Base-by-base conservation (phyloP, 2,329 filamentous ascomycete species). In the Xylariales sp. region DNA sequence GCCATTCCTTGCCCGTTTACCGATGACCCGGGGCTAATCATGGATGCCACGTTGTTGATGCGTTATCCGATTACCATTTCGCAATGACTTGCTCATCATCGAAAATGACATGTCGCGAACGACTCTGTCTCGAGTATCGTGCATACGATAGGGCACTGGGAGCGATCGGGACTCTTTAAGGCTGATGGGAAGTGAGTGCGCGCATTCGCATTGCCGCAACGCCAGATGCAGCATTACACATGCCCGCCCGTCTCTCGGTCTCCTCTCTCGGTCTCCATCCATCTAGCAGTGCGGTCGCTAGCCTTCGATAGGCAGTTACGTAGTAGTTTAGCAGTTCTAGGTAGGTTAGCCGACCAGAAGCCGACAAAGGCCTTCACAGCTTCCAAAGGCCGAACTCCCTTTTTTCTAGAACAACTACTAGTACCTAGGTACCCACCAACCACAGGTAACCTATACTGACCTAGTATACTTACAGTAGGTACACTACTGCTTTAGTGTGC, bases 11-110 rank as follows among this genome's bases (percentile, higher is more conserved):
- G 49, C 18, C 54, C 36, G 53, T 52, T 54, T 61, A 54, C 64
- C 56, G 52, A 58, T 50, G 46, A 32, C 41, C 67, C 64, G 46
- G 49, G 65, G 63, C 55, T 67, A 69, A 61, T 69, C 63, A 63
- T 60, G 59, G 45, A 63, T 66, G 59, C 67, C 58, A 69, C 67
- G 63, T 60, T 66, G 49, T 65, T 53, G 62, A 69, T 59, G 54
- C 54, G 32, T 36, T 56, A 66, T 57, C 54, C 63, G 60, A 60
- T 63, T 41, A 30, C 39, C 6, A 58, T 66, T 64, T 64, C 59
- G 59, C 60, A 57, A 50, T 23, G n/a, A 59, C 18, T 62, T 67
- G 64, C 64, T 64, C 52, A 41, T 45, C 53, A 55, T 64, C 64
- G 41, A 46, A 46, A 54, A 10, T 32, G 43, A 55, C 46, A 52